Conservation (phyloP, 352 stramenopile genomes). For the Phytophthora multivora region DNA sequence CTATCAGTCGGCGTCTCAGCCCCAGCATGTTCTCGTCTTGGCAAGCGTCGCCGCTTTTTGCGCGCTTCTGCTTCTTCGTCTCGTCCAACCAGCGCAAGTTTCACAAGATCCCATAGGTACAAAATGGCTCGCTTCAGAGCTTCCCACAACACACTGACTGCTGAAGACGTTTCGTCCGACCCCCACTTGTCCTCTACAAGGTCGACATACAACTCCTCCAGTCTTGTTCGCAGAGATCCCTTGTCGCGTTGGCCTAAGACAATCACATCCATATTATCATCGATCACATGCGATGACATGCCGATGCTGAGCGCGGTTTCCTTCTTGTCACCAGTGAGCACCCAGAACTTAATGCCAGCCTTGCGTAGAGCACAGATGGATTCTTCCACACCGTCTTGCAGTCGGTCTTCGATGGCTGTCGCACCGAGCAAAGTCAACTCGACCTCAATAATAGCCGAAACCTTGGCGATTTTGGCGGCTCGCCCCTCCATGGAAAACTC, state of each 20-base stretch:
- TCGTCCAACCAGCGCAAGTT: constrained; percentile 71
- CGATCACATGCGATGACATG: constrained; percentile 90
- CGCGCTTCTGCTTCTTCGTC: constrained; percentile 71
- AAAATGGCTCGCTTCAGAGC: constrained; percentile 72
- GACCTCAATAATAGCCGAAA: constrained; percentile 84
- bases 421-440: constrained; percentile 88
- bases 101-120: constrained; percentile 70
- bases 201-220: constrained; percentile 88
- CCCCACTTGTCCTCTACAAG: constrained; percentile 89
- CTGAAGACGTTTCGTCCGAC: constrained; percentile 82
- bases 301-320: constrained; percentile 88
- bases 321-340: constrained; percentile 94
- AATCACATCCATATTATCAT: constrained; percentile 91
- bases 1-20: constrained; percentile 42
- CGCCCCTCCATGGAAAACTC: constrained; percentile 77
- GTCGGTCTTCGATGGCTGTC: constrained; percentile 93
- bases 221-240: constrained; percentile 64
- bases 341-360: constrained; percentile 96
- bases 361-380: constrained; percentile 92
- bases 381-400: constrained; percentile 93
- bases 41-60: constrained; percentile 68
- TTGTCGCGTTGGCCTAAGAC: constrained; percentile 86
- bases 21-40: constrained; percentile 51
- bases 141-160: constrained; percentile 76
- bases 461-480: constrained; percentile 74